Evolutionary conservation across 140 eudicot species (phyloP), one percentile per base, ranked within the genome.

Genomic region (Anethum foeniculum): DNA sequence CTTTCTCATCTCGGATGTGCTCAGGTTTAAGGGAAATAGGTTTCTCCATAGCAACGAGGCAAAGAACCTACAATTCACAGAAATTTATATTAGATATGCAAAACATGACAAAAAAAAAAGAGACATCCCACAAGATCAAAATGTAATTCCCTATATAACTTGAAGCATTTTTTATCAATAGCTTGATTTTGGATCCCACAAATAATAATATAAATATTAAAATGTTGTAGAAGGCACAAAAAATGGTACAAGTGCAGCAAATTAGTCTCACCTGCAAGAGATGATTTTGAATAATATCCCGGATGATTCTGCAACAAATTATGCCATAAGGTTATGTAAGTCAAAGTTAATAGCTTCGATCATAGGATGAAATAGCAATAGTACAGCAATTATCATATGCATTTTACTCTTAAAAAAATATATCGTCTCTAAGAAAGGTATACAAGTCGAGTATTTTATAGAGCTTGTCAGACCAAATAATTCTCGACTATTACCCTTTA

Each of bases 231-330:
- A 48, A 58, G 69, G 44, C 30, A 32, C 58, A 44, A 43, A 62
- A 21, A 28, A 83, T 73, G 77, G 41, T 75, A 21, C 52, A 83
- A 19, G 16, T 71, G 10, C 28, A 78, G 28, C 62, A 39, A 41
- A 30, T 43, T 74, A 71, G 83, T 21, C 78, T 82, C 84, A 93
- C 99, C 89, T 96, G 99, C 88, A 94, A 83, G 56, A 94, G 90
- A 87, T 94, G 98, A 80, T 94, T 94, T 83, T 94, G 97, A 75
- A 94, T 96, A 67, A 94, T 94, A 87, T 94, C 97, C 68, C 98
- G 96, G 65, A 94, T 94, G 46, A 94, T 94, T 83, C 98, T 94
- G 94, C 80, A 62, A 16, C 25, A 79, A 67, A 43, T 79, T 71
- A 81, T 44, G 15, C 30, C 79, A 75, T 13, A 25, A 23, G 47